A percentile compares a stretch with the other conserved stretches of the same genome.
phyloP scores from a whole-genome alignment of 2,329 filamentous ascomycete species.

The Aspergillus intermedius region DNA sequence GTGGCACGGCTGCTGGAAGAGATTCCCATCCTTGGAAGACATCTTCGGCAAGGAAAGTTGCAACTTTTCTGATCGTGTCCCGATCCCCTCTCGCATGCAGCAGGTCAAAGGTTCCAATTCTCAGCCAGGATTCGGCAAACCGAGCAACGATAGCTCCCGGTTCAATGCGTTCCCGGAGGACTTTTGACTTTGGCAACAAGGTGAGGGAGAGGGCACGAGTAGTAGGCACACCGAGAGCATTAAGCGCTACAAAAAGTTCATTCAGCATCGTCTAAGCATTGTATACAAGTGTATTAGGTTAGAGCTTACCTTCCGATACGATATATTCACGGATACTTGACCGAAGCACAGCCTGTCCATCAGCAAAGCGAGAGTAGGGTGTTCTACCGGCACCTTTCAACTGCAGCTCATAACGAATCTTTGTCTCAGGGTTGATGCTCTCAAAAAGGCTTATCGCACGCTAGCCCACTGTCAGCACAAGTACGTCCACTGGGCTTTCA shows the following conservation, averaged over 20 bases:
- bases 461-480: slow-evolving; percentile 12
- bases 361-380: slow-evolving; percentile 92
- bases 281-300: not conserved
- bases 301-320: slow-evolving; percentile 66
- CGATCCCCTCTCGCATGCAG: slow-evolving; percentile 74
- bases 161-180: slow-evolving; percentile 72
- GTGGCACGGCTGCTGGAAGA: slow-evolving; percentile 56
- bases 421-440: slow-evolving; percentile 65
- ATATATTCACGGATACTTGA: slow-evolving; percentile 93
- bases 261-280: slow-evolving; percentile 1
- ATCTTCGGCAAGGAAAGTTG: slow-evolving; percentile 79
- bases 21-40: slow-evolving; percentile 82
- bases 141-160: slow-evolving; percentile 88
- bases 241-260: slow-evolving; percentile 45
- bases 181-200: slow-evolving; percentile 63
- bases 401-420: slow-evolving; percentile 79
- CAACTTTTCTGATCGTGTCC: slow-evolving; percentile 62
- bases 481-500: not conserved
- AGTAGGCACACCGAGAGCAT: slow-evolving; percentile 77
- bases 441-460: slow-evolving; percentile 93
- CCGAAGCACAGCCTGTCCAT: slow-evolving; percentile 86
- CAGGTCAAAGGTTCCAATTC: slow-evolving; percentile 96
- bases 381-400: slow-evolving; percentile 90
- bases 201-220: slow-evolving; percentile 82
- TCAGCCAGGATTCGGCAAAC: slow-evolving; percentile 85